Evolutionary conservation across 2,329 filamentous ascomycete species (phyloP).

Genomic region (Penicillium sp.): DNA sequence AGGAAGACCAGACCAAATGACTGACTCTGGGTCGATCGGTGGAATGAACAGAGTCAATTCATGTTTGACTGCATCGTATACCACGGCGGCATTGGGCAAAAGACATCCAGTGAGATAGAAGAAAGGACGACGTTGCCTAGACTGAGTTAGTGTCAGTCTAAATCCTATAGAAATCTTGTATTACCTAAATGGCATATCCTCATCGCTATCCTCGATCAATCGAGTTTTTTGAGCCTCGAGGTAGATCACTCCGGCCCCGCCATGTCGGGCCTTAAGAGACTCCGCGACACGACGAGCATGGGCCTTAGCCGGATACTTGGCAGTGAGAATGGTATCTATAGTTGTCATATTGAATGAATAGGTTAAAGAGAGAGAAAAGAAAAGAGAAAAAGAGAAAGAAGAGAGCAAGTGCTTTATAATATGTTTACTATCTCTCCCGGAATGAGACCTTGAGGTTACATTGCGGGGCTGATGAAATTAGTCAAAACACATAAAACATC

Average conservation of each 20-base stretch:
- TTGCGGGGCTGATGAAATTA: constrained; percentile 19
- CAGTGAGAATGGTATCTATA: constrained; percentile 46
- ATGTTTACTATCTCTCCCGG: background rate
- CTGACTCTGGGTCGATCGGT: constrained; percentile 76
- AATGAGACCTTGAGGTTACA: constrained; percentile 10
- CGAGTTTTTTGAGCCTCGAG: constrained; percentile 79
- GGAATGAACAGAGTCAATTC: constrained; percentile 87
- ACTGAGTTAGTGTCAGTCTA: background rate
- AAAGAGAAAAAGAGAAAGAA: background rate
- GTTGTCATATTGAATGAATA: constrained; percentile 28
- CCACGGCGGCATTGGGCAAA: constrained; percentile 74
- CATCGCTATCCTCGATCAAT: constrained; percentile 86
- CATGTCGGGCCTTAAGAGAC: constrained; percentile 63
- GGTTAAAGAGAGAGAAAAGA: background rate
- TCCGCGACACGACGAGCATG: constrained; percentile 83
- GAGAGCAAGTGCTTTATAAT: background rate
- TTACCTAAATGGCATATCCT: constrained; percentile 75
- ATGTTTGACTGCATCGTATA: constrained; percentile 73
- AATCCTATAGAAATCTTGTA: background rate
- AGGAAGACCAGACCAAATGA: constrained; percentile 91
- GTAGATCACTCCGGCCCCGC: constrained; percentile 74
- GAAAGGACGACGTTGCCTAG: constrained; percentile 83
- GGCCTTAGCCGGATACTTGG: constrained; percentile 76
- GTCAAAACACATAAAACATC: background rate
- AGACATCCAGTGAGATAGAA: constrained; percentile 89